Percentiles rank a stretch among this genome's conserved stretches.
Evolutionary conservation across 2,329 filamentous ascomycete species (phyloP).

Genomic region (Scytalidium sp.): DNA sequence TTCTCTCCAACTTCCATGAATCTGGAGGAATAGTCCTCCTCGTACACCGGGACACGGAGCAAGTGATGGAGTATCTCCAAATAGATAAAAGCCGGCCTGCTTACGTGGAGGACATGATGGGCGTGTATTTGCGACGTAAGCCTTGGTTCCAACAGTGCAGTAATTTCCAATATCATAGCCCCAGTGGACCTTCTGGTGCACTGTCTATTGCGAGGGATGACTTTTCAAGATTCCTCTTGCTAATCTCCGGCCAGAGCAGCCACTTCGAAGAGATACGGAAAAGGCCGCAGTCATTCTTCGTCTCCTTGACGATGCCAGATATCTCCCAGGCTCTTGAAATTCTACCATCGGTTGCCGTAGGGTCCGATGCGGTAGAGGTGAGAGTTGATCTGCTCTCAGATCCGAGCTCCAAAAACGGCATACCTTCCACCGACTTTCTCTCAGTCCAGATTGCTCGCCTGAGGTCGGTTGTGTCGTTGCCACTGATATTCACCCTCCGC

Average conservation of each 20-base stretch:
- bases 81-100: slow-evolving; percentile 88
- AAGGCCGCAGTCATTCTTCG: slow-evolving; percentile 83
- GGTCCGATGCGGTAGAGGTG: slow-evolving; percentile 89
- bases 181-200: slow-evolving; percentile 41
- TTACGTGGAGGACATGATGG: slow-evolving; percentile 88
- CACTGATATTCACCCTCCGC: slow-evolving; percentile 89
- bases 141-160: slow-evolving; percentile 91
- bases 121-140: slow-evolving; percentile 84
- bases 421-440: slow-evolving; percentile 71
- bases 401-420: slow-evolving; percentile 45
- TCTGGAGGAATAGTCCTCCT: slow-evolving; percentile 80
- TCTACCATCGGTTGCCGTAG: slow-evolving; percentile 72
- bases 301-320: slow-evolving; percentile 81
- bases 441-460: slow-evolving; percentile 78
- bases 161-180: slow-evolving; percentile 90
- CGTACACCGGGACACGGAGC: slow-evolving; percentile 81
- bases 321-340: slow-evolving; percentile 60
- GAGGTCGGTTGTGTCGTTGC: slow-evolving; percentile 67
- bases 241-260: slow-evolving; percentile 61
- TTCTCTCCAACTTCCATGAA: slow-evolving; percentile 71
- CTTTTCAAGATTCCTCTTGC: slow-evolving; percentile 69
- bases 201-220: slow-evolving; percentile 45
- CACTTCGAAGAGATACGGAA: slow-evolving; percentile 56
- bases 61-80: slow-evolving; percentile 85
- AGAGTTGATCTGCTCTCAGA: slow-evolving; percentile 88